Base-by-base conservation (phyloP, 2,329 filamentous ascomycete species). In the Tolypocladium nubicola region DNA sequence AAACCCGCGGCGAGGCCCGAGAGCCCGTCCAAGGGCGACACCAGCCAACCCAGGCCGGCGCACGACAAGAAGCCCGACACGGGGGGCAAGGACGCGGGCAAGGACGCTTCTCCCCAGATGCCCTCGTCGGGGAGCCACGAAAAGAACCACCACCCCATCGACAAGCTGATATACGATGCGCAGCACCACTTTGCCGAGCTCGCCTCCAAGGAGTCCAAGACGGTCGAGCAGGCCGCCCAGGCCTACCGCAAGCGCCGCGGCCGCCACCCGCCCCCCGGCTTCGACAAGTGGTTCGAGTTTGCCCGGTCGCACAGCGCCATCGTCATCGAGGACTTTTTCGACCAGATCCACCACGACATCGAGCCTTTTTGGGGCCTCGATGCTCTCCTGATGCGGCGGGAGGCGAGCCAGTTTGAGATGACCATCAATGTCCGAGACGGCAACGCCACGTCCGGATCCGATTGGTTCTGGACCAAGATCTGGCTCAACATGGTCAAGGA, bases 321-420 rank as follows among this genome's bases (percentile, higher is more conserved):
- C 57, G 75, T 86, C 14, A 73, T 86, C 13, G 84, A 86, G 62
- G 79, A 82, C 54, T 86, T 85, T 63, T 86, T 85, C 68, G 80
- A 85, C 62, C 82, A 83, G 60, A 79, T 86, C 56, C 81, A 84
- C 69, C 76, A 83, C 60, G 83, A 87, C 61, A 68, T 86, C 14
- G 74, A 79, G 54, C 80, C 80, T 1, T 82, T 82, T 62, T 83
- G 80, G 80, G 80, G 76, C 13, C 64, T 82, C 13, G 71, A 79
- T 11, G 70, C 80, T 2, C 67, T 68, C 7, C 57, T 68, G 30
- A 76, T 83, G 49, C 79, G 79, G 57, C 76, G 76, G 61, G 79
- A 83, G 59, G 77, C 82, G 0, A 66, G 65, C 59, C 75, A 77
- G 50, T 84, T 76, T 56, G 82, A 85, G 62, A 85, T 85, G 82